Evolutionary conservation across 345 rosid species (phyloP), one percentile per base, ranked within the genome.

Genomic region (Euphorbia tirucalli): DNA sequence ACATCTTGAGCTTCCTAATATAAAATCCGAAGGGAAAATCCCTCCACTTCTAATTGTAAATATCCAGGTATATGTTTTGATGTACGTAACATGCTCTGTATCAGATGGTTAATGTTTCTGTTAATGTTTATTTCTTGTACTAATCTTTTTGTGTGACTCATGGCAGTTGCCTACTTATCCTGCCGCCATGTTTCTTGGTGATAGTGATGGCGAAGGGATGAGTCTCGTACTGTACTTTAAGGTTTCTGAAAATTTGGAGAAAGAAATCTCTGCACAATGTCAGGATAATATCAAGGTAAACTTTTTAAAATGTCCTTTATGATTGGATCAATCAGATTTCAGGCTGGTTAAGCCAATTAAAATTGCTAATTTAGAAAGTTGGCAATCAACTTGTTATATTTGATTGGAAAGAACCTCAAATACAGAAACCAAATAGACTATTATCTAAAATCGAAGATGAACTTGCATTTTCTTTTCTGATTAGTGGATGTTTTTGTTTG

Each of bases 151-250:
- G 55, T 62, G 18, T 68, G 50, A 25, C 37, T 19, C 61, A 25
- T 70, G 25, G 75, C 88, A 94, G 98, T 79, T 93, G 71, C 98
- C 98, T 44, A 90, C 95, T 39, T 94, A 94, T 83, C 98, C 97
- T 54, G 89, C 93, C 43, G 84, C 95, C 43, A 85, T 94, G 92
- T 94, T 94, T 77, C 87, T 86, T 46, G 97, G 96, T 1, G 97
- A 92, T 65, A 84, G 81, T 24, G 89, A 89, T 77, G 98, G 98
- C 9, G 98, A 92, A 87, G 97, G 98, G 65, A 83, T 94, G 93
- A 94, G 97, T 75, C 92, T 94, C 27, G 91, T 94, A 30, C 82
- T 94, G 48, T 90, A 92, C 71, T 94, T 94, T 63, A 92, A 87
- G 80, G 70, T 87, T 62, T 73, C 84, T 5, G 93, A 94, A 18